These are phyloP conservation scores for Fusarium staphyleae DNA, from an alignment of 2,329 filamentous ascomycete species.

Conservation along the genomic window DNA sequence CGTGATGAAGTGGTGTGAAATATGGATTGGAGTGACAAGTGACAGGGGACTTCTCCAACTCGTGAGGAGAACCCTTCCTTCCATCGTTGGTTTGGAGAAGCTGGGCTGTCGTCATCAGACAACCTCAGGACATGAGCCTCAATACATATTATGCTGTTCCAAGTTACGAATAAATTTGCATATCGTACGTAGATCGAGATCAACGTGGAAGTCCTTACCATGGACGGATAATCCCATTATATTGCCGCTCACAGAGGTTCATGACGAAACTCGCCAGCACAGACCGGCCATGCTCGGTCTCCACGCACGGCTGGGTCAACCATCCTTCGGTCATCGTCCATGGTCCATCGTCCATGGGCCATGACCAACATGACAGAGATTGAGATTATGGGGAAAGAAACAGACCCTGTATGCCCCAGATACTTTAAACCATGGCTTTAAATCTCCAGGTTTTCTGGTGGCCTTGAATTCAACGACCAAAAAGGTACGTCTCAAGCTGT, in stretches of 20 bases:
- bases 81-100: conserved; percentile 25
- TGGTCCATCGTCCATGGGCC: conserved; percentile 1
- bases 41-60: conserved; percentile 33
- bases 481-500: too few species aligned
- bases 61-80: conserved; percentile 31
- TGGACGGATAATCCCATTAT: too few species aligned
- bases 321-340: conserved; percentile 30
- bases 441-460: conserved; percentile 24
- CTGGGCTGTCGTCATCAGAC: conserved; percentile 22
- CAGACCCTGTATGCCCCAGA: conserved; percentile 31
- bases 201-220: too few species aligned
- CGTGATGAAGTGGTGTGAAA: too few species aligned
- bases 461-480: too few species aligned
- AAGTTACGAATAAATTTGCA: too few species aligned
- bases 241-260: not conserved
- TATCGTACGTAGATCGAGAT: too few species aligned
- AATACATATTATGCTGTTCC: too few species aligned
- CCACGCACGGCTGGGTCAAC: conserved; percentile 13
- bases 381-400: conserved; percentile 22
- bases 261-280: conserved; percentile 24
- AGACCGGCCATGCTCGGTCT: conserved; percentile 8
- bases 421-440: conserved; percentile 19
- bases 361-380: too few species aligned
- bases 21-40: not conserved
- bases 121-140: too few species aligned